phyloP scores from a whole-genome alignment of 306 rosid genomes.

The Macrotyloma uniflorum region DNA sequence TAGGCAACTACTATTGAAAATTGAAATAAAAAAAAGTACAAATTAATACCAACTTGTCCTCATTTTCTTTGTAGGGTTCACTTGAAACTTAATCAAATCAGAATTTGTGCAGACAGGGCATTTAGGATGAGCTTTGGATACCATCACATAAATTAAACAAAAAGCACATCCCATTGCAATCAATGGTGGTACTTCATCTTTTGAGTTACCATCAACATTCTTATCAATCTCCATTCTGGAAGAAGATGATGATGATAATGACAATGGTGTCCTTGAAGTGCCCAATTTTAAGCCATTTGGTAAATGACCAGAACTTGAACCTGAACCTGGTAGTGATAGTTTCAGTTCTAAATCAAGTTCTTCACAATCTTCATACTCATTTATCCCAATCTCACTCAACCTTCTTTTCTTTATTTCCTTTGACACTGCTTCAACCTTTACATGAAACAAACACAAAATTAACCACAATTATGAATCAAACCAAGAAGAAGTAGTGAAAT shows the following conservation, averaged over 20 bases:
- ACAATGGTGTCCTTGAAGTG: not conserved
- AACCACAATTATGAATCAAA: no score
- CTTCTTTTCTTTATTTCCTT: not conserved
- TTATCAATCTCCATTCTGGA: not conserved
- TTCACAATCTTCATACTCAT: not conserved
- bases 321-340: not conserved
- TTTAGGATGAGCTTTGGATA: constrained; percentile 9
- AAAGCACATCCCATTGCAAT: constrained; percentile 32
- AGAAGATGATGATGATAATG: not conserved
- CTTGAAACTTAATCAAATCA: not conserved
- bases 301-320: not conserved
- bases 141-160: constrained; percentile 46
- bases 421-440: constrained; percentile 8
- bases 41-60: not conserved
- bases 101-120: constrained; percentile 41
- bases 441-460: not conserved
- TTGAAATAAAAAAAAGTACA: not conserved
- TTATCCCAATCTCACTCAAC: not conserved
- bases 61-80: not conserved
- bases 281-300: not conserved
- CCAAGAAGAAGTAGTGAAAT: no score
- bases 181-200: not conserved
- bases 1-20: not conserved
- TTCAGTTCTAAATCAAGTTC: not conserved
- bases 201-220: not conserved